Base-by-base conservation (phyloP, 345 rosid genomes). In the Microthlaspi erraticum region DNA sequence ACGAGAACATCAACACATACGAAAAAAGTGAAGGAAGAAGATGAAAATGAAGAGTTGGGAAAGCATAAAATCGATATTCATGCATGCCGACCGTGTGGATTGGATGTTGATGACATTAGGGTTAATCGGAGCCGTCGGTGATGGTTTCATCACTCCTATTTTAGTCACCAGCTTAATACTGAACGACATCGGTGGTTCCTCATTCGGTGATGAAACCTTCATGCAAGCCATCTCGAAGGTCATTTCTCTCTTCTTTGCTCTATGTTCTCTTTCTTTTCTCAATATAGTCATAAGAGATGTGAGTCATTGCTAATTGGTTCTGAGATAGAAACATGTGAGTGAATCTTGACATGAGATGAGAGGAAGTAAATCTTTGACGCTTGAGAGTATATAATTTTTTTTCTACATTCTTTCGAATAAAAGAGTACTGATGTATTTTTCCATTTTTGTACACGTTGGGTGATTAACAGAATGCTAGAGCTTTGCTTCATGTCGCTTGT, bases 1-100 rank as follows among this genome's bases (percentile, higher is more conserved):
- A 5, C 34, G 34, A 32, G 8, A 1, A 32, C 3, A 7, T 32
- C 7, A 3, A 32, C 34, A 32, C 8, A 32, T 32, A 32, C 5
- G 34, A 32, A 32, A 49, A 49, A 20, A n/a, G 8, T 5, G 36
- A 45, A 68, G 34, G 55, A 59, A 51, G 63, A 60, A 31, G 14
- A 38, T 10, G 52, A 78, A 59, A 46, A 80, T 46, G 36, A 61
- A 7, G 8, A 68, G 23, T 48, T 41, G 67, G 3, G 71, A 68
- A 19, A 83, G 88, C 2, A 31, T 88, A 7, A 64, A 73, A 11
- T 80, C 89, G 34, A 83, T 84, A 59, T 86, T 91, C 63, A 83
- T 82, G 87, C 88, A 85, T 55, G 86, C 89, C 4, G 89, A 88
- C 62, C 67, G 81, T 12, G 75, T 73, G 3, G 91, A 91, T 64